Percentiles rank a stretch among this genome's conserved stretches.
Conservation (phyloP, 1,139 yeast genomes). For the Debaryomyces nepalensis region DNA sequence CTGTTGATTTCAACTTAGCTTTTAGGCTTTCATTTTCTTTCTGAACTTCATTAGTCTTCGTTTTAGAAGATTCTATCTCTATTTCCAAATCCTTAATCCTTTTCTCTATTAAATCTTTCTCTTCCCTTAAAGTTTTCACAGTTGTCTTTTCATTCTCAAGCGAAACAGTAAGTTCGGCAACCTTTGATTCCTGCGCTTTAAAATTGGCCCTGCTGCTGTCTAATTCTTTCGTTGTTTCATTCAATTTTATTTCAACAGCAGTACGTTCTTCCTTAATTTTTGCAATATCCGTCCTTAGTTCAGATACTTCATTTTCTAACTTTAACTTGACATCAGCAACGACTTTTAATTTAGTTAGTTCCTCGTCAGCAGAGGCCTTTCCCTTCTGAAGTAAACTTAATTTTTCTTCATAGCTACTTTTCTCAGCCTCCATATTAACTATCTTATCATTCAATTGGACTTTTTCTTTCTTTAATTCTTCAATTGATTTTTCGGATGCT, state of each 20-base stretch:
- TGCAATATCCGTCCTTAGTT: conserved; percentile 9
- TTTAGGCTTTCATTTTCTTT: conserved; percentile 9
- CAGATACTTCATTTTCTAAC: background rate
- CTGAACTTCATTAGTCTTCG: conserved; percentile 13
- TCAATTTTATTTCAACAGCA: background rate
- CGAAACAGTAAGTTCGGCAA: background rate
- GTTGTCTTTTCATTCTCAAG: conserved; percentile 1
- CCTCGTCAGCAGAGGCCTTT: background rate
- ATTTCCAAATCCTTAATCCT: conserved; percentile 15
- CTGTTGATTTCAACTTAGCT: conserved; percentile 7
- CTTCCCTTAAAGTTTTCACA: background rate
- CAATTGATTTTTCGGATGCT: background rate
- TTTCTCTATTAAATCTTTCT: conserved; percentile 13
- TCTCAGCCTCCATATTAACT: background rate
- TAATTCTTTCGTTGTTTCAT: background rate
- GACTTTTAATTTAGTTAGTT: background rate
- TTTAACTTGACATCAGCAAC: background rate
- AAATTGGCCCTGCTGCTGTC: background rate
- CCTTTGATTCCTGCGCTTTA: background rate
- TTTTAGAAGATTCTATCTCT: conserved; percentile 13
- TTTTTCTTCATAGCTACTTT: background rate
- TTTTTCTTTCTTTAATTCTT: conserved; percentile 8
- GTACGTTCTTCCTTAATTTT: conserved; percentile 3
- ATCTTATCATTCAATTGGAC: conserved; percentile 4
- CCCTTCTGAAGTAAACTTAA: background rate